These are phyloP conservation scores for Cavenderia fasciculata DNA, from an alignment of 78 protist genomes.

Conservation along the genomic window DNA sequence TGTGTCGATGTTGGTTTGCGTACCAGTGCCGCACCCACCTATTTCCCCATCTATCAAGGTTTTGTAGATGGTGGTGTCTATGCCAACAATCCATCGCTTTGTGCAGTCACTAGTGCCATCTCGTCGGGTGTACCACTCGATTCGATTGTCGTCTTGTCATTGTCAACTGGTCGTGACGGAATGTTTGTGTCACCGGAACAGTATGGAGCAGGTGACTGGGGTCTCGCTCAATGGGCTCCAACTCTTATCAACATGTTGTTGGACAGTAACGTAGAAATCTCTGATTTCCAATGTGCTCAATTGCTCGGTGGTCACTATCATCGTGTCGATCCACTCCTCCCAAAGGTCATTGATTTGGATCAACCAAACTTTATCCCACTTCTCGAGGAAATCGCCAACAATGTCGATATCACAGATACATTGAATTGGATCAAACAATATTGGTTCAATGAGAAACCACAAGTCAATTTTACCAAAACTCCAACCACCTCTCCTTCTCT, in stretches of 20 bases:
- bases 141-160: constrained; percentile 39
- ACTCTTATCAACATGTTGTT: constrained; percentile 60
- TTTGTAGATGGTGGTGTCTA: constrained; percentile 81
- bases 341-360: constrained; percentile 38
- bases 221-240: constrained; percentile 76
- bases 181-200: constrained; percentile 61
- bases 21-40: constrained; percentile 80
- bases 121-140: constrained; percentile 28
- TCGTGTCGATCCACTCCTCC: constrained; percentile 67
- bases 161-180: constrained; percentile 72
- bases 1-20: constrained; percentile 64
- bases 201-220: constrained; percentile 74
- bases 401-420: constrained; percentile 43
- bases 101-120: constrained; percentile 54
- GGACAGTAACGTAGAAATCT: constrained; percentile 60
- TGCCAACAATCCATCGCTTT: constrained; percentile 74
- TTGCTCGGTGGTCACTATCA: constrained; percentile 39
- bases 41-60: constrained; percentile 77
- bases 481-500: constrained; percentile 59
- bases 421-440: constrained; percentile 35
- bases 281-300: constrained; percentile 65
- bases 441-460: constrained; percentile 41
- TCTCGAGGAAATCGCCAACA: constrained; percentile 43
- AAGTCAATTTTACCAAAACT: not conserved
- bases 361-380: constrained; percentile 62